Evolutionary conservation across 768 basidiomycete species (phyloP).

Genomic region (Paxillus ammoniavirescens): DNA sequence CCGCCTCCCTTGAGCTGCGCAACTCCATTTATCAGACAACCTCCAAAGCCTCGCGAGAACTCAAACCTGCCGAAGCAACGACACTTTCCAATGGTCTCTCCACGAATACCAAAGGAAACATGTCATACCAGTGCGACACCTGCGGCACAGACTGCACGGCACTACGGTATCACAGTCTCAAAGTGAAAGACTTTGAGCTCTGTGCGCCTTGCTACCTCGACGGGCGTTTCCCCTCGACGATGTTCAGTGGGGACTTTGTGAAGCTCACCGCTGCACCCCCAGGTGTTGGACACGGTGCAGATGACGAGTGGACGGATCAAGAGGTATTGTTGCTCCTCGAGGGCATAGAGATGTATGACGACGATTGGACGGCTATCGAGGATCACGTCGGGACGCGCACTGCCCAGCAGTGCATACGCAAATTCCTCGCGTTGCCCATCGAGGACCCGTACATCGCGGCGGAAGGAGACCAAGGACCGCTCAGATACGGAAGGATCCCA

Average conservation of each 20-base stretch:
- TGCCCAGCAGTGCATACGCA: slow-evolving; percentile 92
- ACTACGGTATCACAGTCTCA: slow-evolving; percentile 88
- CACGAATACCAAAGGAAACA: slow-evolving; percentile 47
- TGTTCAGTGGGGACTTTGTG: slow-evolving; percentile 98
- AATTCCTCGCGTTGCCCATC: slow-evolving; percentile 94
- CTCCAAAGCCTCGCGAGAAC: slow-evolving; percentile 72
- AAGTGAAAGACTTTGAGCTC: slow-evolving; percentile 87
- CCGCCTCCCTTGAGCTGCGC: slow-evolving; percentile 84
- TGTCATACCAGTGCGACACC: slow-evolving; percentile 81
- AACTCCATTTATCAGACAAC: slow-evolving; percentile 88
- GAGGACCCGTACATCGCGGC: slow-evolving; percentile 89
- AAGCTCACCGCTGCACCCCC: slow-evolving; percentile 55
- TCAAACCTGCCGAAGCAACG: slow-evolving; percentile 68
- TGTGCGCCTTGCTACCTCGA: slow-evolving; percentile 93
- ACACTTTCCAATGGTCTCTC: slow-evolving; percentile 52
- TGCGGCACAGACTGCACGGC: slow-evolving; percentile 92
- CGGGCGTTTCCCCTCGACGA: slow-evolving; percentile 92
- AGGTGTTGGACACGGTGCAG: slow-evolving; percentile 36
- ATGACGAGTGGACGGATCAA: slow-evolving; percentile 86
- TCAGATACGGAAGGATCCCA: slow-evolving; percentile 77
- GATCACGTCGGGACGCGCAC: slow-evolving; percentile 91
- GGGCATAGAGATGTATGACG: slow-evolving; percentile 96
- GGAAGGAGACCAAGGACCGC: slow-evolving; percentile 72
- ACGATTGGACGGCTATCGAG: slow-evolving; percentile 92
- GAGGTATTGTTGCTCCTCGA: slow-evolving; percentile 89